Percentiles rank a stretch among this genome's conserved stretches.
Conservation (phyloP, 1,284 basidiomycete species). For the Sphaerobolus stellatus region DNA sequence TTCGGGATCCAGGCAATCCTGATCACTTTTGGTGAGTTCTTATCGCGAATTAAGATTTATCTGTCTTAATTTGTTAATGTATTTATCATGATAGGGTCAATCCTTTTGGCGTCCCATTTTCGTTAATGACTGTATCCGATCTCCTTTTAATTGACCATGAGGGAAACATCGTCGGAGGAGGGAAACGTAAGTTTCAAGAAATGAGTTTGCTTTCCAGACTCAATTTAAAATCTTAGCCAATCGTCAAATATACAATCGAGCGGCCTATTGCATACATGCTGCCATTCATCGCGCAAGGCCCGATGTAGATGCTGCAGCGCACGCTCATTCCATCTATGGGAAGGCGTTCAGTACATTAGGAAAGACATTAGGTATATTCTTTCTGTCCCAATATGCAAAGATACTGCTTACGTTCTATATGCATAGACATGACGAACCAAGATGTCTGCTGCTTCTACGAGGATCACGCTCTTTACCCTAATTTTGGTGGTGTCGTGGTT, state of each 20-base stretch:
- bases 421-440: slow-evolving; percentile 13
- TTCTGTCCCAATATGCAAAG: background rate
- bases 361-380: slow-evolving; percentile 16
- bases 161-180: slow-evolving; percentile 26
- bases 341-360: slow-evolving; percentile 62
- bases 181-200: background rate
- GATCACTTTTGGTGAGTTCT: background rate
- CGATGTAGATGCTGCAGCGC: slow-evolving; percentile 62
- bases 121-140: slow-evolving; percentile 45
- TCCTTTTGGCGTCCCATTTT: slow-evolving; percentile 47
- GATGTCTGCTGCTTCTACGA: slow-evolving; percentile 17
- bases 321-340: slow-evolving; percentile 63
- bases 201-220: background rate
- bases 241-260: slow-evolving; percentile 40
- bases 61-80: too few relatives aligned
- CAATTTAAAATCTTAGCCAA: slow-evolving; percentile 34
- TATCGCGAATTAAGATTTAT: background rate
- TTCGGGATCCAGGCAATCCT: slow-evolving; percentile 34
- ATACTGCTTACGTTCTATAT: background rate
- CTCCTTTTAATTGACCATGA: slow-evolving; percentile 49
- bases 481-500: slow-evolving; percentile 55
- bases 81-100: slow-evolving; percentile 62
- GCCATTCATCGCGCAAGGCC: slow-evolving; percentile 60
- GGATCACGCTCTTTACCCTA: slow-evolving; percentile 42
- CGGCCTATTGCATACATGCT: slow-evolving; percentile 53